phyloP scores from a whole-genome alignment of 208 protist species.

The Jaenimonas drosophilae region DNA sequence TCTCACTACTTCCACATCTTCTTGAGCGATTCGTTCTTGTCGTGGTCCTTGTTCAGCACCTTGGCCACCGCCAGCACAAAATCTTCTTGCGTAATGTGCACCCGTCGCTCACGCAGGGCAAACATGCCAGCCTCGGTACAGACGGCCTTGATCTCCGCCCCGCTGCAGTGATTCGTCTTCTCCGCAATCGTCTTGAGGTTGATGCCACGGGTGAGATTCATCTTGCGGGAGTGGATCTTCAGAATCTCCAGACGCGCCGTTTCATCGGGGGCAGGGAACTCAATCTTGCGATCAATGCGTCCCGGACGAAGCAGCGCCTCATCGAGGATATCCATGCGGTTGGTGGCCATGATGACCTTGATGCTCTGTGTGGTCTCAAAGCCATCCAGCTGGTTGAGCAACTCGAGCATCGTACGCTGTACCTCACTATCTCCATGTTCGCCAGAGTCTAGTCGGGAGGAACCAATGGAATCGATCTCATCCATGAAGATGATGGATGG shows the following conservation, averaged over 20 bases:
- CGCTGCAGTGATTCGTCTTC: constrained; percentile 95
- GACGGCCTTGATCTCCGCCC: constrained; percentile 97
- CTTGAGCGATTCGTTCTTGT: constrained; percentile 96
- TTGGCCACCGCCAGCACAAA: constrained; percentile 99
- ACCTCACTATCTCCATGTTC: constrained; percentile 95
- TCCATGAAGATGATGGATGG: constrained; percentile 99
- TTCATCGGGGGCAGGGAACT: constrained; percentile 97
- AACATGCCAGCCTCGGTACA: constrained; percentile 98
- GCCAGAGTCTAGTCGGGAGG: constrained; percentile 81
- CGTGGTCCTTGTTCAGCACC: constrained; percentile 97
- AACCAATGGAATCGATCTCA: constrained; percentile 99
- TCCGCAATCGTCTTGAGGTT: constrained; percentile 97
- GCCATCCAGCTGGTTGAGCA: constrained; percentile 99
- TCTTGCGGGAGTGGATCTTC: constrained; percentile 99
- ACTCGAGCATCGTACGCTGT: constrained; percentile 99
- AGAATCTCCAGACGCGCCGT: constrained; percentile 96
- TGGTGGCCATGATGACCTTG: constrained; percentile 99
- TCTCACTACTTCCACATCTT: constrained; percentile 94
- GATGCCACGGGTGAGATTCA: constrained; percentile 99
- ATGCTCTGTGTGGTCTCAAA: constrained; percentile 99
- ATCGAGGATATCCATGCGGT: constrained; percentile 99
- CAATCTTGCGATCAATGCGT: constrained; percentile 99
- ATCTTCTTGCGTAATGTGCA: constrained; percentile 99
- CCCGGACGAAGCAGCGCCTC: constrained; percentile 98
- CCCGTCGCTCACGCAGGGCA: constrained; percentile 98